phyloP scores from a whole-genome alignment of 2,329 filamentous ascomycete genomes.

The Colletotrichum orbiculare region DNA sequence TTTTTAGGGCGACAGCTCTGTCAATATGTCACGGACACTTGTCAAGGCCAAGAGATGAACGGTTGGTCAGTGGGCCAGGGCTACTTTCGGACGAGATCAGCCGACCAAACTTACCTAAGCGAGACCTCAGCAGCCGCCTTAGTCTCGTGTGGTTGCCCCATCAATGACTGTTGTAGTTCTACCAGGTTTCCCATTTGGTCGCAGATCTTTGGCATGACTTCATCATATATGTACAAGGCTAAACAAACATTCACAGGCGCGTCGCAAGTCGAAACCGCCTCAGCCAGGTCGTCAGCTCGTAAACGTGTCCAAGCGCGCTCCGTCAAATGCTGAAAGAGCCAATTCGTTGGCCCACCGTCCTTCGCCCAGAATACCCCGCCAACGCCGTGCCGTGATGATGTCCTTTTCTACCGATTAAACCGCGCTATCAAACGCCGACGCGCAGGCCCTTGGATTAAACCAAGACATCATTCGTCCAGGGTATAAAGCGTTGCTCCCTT shows the following conservation, averaged over 20 bases:
- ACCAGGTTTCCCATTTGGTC: too few relatives aligned
- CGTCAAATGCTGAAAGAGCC: constrained; percentile 28
- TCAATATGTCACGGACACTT: too few relatives aligned
- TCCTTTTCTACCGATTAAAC: constrained; percentile 20
- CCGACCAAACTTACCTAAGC: too few relatives aligned
- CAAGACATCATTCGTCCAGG: constrained; percentile 13
- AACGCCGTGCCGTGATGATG: constrained; percentile 36
- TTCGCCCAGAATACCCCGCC: constrained; percentile 27
- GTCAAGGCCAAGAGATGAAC: too few relatives aligned
- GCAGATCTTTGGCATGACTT: too few relatives aligned
- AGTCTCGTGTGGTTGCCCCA: too few relatives aligned
- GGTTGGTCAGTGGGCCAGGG: too few relatives aligned
- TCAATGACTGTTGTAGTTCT: too few relatives aligned
- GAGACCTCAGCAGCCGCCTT: too few relatives aligned
- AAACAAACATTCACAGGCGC: not conserved
- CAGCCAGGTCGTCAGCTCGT: constrained; percentile 23
- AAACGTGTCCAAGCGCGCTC: constrained; percentile 30
- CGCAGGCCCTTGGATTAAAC: constrained; percentile 21
- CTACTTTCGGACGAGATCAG: too few relatives aligned
- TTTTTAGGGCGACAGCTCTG: too few relatives aligned
- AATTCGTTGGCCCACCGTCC: constrained; percentile 8
- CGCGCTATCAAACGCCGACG: constrained; percentile 22
- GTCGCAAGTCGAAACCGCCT: constrained; percentile 8
- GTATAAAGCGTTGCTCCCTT: not conserved
- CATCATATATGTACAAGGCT: constrained; percentile 8